Percentiles rank a stretch among this genome's conserved stretches.
These are phyloP conservation scores for Neurospora sp. DNA, from an alignment of 495 filamentous ascomycete genomes.

Conservation along the genomic window DNA sequence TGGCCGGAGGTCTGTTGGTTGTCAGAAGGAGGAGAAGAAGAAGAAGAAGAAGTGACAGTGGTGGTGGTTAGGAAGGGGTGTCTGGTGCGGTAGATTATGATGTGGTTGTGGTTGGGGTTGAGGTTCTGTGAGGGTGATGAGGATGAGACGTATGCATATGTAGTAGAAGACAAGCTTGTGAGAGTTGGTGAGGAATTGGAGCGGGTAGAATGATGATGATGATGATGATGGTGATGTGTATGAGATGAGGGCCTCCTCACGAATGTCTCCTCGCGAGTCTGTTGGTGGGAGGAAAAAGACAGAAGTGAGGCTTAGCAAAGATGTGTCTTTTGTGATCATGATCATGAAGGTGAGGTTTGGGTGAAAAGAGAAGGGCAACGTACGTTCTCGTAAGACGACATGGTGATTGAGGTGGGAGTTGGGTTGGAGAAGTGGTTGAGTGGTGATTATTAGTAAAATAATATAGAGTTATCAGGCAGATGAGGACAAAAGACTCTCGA, in stretches of 20 bases:
- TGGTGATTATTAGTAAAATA: neutral
- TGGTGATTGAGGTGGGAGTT: neutral
- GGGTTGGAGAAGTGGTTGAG: neutral
- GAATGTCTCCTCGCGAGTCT: neutral
- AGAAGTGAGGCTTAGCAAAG: neutral
- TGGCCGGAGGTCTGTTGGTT: neutral
- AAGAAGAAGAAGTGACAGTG: too few species aligned
- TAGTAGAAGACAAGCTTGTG: neutral
- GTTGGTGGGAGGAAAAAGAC: neutral
- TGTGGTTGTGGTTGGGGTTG: neutral
- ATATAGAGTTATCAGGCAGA: neutral
- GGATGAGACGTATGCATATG: neutral
- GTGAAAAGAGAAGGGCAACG: neutral
- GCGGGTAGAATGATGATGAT: neutral
- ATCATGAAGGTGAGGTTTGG: neutral
- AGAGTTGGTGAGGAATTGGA: neutral
- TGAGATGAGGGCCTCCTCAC: neutral
- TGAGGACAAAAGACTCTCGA: neutral
- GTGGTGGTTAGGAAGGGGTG: neutral
- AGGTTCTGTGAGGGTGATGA: neutral
- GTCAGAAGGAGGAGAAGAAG: neutral
- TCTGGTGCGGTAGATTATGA: neutral
- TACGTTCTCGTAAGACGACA: neutral
- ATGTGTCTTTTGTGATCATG: neutral
- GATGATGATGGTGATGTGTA: neutral